These are phyloP conservation scores for Phytophthora megakarya DNA, from an alignment of 352 stramenopile genomes.

Conservation along the genomic window DNA sequence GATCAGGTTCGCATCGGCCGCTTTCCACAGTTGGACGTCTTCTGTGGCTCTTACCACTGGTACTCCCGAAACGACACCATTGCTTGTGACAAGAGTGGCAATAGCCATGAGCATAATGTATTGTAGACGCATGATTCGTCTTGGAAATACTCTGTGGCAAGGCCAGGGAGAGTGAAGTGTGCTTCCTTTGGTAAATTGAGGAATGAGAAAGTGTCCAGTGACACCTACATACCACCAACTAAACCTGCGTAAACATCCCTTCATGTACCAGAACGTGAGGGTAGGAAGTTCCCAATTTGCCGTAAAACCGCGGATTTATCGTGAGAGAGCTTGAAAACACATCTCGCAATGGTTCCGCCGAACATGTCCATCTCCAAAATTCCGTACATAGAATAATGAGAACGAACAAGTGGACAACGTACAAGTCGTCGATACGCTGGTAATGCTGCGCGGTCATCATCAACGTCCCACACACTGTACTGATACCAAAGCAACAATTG, in stretches of 20 bases:
- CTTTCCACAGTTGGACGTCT: background rate
- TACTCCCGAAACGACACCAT: background rate
- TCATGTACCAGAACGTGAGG: background rate
- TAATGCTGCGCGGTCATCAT: too few species aligned
- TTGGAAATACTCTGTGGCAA: background rate
- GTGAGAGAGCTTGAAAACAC: background rate
- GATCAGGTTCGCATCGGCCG: background rate
- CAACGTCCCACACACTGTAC: too few species aligned
- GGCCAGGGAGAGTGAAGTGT: background rate
- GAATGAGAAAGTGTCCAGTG: slow-evolving; percentile 5
- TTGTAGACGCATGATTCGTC: slow-evolving; percentile 10
- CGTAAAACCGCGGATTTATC: background rate
- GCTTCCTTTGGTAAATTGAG: background rate
- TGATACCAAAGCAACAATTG: too few species aligned
- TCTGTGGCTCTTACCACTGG: background rate
- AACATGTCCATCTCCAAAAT: too few species aligned
- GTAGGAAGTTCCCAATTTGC: background rate
- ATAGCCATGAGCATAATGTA: slow-evolving; percentile 9
- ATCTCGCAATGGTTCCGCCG: background rate
- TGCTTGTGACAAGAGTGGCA: slow-evolving; percentile 4
- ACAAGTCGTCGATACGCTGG: too few species aligned
- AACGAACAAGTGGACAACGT: too few species aligned
- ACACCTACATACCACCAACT: slow-evolving; percentile 5
- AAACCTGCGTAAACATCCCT: background rate
- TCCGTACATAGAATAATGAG: too few species aligned